Percentiles rank a stretch among this genome's conserved stretches.
These are phyloP conservation scores for Knufia petricola DNA, from an alignment of 2,329 filamentous ascomycete species.

Conservation along the genomic window DNA sequence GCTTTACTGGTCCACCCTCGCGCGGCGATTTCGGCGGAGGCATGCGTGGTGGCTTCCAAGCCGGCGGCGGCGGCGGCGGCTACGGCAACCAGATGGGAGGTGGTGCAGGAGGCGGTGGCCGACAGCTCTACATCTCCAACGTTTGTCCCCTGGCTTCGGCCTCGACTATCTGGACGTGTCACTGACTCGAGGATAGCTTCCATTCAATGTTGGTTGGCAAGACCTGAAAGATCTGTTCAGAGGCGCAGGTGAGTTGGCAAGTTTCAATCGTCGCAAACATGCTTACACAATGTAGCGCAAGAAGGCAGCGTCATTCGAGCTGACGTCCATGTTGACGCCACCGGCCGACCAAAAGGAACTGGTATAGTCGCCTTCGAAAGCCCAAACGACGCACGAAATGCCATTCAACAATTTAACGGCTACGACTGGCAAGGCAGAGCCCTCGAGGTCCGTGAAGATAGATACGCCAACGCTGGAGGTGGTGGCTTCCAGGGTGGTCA, in stretches of 20 bases:
- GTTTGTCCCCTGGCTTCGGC: constrained; percentile 56
- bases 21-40: constrained; percentile 52
- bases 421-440: constrained; percentile 95
- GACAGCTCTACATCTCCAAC: constrained; percentile 96
- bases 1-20: constrained; percentile 70
- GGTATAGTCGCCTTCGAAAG: constrained; percentile 96
- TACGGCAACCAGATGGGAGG: constrained; percentile 38
- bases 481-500: constrained; percentile 29
- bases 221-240: constrained; percentile 98
- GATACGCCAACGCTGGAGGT: constrained; percentile 57
- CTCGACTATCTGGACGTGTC: constrained; percentile 20
- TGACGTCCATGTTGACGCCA: constrained; percentile 84
- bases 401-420: constrained; percentile 95
- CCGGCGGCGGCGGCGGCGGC: constrained; percentile 43
- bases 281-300: constrained; percentile 29
- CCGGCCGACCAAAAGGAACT: constrained; percentile 90
- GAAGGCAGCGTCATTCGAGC: constrained; percentile 79
- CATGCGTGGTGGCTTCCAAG: constrained; percentile 10
- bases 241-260: constrained; percentile 70
- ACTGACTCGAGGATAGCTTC: constrained; percentile 58
- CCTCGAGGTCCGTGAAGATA: constrained; percentile 91
- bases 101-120: constrained; percentile 45
- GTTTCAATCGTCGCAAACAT: constrained; percentile 14
- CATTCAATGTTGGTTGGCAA: constrained; percentile 96
- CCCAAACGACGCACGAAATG: constrained; percentile 86